phyloP scores from a whole-genome alignment of 306 rosid species.

The Malus sieversii region DNA sequence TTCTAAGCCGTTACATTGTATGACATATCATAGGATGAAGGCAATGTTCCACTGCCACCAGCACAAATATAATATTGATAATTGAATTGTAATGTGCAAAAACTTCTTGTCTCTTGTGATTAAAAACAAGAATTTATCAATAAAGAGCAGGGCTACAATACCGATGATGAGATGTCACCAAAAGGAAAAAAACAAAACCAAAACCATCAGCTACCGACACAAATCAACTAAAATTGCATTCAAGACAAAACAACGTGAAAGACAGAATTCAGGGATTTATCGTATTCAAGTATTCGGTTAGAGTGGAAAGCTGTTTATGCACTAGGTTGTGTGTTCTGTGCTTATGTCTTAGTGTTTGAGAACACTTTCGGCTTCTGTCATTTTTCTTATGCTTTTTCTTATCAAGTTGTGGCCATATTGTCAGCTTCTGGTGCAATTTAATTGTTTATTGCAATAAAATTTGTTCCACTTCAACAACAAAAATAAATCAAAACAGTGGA shows the following conservation, averaged over 20 bases:
- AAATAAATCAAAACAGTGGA: background rate
- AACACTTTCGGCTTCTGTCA: too few relatives aligned
- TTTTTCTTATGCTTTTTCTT: too few relatives aligned
- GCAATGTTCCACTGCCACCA: background rate
- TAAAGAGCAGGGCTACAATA: background rate
- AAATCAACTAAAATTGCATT: background rate
- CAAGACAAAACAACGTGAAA: background rate
- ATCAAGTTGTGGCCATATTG: too few relatives aligned
- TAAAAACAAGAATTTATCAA: too few relatives aligned
- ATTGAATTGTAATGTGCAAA: background rate
- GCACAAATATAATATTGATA: background rate
- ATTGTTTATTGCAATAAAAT: too few relatives aligned
- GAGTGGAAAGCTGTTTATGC: too few relatives aligned
- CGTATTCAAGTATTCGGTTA: too few relatives aligned
- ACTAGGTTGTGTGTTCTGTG: too few relatives aligned
- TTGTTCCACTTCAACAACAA: too few relatives aligned
- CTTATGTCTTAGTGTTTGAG: too few relatives aligned
- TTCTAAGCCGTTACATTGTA: conserved; percentile 3
- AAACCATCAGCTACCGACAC: background rate
- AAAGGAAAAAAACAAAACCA: background rate
- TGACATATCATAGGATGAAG: background rate
- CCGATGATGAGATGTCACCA: background rate
- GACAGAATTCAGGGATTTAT: too few relatives aligned
- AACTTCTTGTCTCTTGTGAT: background rate
- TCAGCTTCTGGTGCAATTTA: too few relatives aligned